Conservation (phyloP, 306 rosid genomes). For the Gastrolobium villosum region DNA sequence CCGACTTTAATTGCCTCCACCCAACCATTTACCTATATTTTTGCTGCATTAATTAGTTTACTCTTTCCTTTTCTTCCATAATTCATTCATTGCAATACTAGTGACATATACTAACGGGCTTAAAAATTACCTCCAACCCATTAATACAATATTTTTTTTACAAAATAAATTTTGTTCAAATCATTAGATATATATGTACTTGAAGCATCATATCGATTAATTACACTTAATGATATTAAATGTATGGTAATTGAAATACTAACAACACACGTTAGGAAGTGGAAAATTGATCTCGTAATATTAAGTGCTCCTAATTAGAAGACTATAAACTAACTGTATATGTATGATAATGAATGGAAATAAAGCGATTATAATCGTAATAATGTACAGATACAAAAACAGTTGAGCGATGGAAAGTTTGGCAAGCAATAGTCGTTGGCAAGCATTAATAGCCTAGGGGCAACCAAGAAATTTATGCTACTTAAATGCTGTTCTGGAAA, state of each 20-base stretch:
- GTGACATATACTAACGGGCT: not conserved
- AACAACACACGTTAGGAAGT: slow-evolving; percentile 20
- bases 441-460: slow-evolving; percentile 39
- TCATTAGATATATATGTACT: not conserved
- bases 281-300: slow-evolving; percentile 27
- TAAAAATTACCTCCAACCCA: not conserved
- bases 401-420: slow-evolving; percentile 47
- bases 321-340: not conserved
- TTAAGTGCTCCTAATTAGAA: slow-evolving; percentile 4
- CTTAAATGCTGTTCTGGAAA: slow-evolving; percentile 43
- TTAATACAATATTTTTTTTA: not conserved
- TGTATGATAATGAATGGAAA: not conserved
- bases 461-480: slow-evolving; percentile 47
- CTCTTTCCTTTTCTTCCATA: not conserved
- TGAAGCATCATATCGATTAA: not conserved
- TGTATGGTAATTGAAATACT: not conserved
- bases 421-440: slow-evolving; percentile 44
- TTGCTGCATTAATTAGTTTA: slow-evolving; percentile 39
- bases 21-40: slow-evolving; percentile 45
- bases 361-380: not conserved
- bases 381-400: slow-evolving; percentile 9
- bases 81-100: slow-evolving; percentile 5
- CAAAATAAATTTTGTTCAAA: not conserved
- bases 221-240: not conserved
- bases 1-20: slow-evolving; percentile 36